Evolutionary conservation across 768 basidiomycete genomes (phyloP), one percentile per base, ranked within the genome.

Genomic region (Terana coerulea): DNA sequence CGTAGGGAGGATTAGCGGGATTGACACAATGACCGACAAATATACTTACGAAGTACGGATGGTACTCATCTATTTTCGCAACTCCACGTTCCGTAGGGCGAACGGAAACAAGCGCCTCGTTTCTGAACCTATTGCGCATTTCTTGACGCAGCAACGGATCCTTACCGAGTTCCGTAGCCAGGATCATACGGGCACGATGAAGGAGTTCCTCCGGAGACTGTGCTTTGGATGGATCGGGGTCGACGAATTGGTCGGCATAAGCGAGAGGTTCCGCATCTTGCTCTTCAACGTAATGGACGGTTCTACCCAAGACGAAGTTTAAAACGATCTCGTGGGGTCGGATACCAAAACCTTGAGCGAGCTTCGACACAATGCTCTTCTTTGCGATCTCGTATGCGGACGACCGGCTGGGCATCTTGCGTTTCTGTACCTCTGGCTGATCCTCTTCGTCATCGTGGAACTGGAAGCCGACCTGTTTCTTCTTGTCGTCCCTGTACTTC

Each of bases 271-370:
- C 79, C 47, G 91, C 63, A 22, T 89, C 88, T 52, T 87, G 86
- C 64, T 99, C 94, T 29, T 88, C 87, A 28, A 85, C 77, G 61
- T 87, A 86, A 65, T 86, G 79, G 17, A 80, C 69, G 55, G 76
- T 82, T 51, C 77, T 74, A 33, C 73, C 70, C 2, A 79, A 73
- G 30, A 84, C 64, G 67, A 91, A 91, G 63, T 95, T 94, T 47
- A 82, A 78, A n/a, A 95, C 91, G 39, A 95, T 77, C 64, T 92
- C 81, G 37, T 88, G 81, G 5, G 93, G 76, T 58, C 80, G 73
- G 47, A 98, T 83, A 12, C 92, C 95, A 66, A 89, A 94, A 35
- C 85, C 85, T 91, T 92, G 78, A 10, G 93, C 93, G 25, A 98
- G 72, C 63, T 81, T 86, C 10, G 83, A 74, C 1, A 91, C 76